These are phyloP conservation scores for Jimgerdemannia flammicorona DNA, from an alignment of 192 early-diverging fungal genomes.

Conservation along the genomic window DNA sequence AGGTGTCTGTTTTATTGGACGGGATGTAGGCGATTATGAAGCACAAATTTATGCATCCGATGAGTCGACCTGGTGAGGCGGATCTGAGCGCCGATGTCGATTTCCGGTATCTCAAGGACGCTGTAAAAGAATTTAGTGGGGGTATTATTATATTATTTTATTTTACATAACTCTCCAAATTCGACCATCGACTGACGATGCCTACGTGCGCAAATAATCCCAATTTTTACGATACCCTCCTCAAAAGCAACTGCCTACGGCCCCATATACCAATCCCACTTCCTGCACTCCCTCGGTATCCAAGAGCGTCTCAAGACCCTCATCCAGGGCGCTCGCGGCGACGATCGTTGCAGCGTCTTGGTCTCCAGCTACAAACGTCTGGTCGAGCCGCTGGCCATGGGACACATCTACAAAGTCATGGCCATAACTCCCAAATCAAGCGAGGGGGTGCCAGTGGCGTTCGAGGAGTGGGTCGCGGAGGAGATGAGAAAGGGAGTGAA, in stretches of 20 bases:
- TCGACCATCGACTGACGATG: no score
- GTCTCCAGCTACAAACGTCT: constrained; percentile 71
- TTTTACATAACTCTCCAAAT: no score
- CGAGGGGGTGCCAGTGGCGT: neutral
- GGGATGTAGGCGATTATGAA: constrained; percentile 66
- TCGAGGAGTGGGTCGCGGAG: neutral
- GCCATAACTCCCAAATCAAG: constrained; percentile 44
- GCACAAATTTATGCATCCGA: constrained; percentile 75
- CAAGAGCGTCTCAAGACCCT: constrained; percentile 66
- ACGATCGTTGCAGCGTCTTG: constrained; percentile 52
- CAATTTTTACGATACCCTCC: neutral
- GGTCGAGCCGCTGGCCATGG: constrained; percentile 77
- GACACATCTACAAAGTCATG: constrained; percentile 81
- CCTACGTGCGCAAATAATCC: no score
- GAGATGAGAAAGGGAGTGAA: neutral
- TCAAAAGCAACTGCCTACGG: constrained; percentile 47
- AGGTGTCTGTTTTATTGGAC: neutral
- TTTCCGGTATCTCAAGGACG: constrained; percentile 70
- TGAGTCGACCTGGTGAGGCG: constrained; percentile 76
- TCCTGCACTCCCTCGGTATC: constrained; percentile 82
- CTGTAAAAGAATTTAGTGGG: constrained; percentile 23
- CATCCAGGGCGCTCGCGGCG: constrained; percentile 48
- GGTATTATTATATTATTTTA: constrained; percentile 7
- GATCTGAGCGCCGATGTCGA: constrained; percentile 95
- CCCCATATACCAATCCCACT: constrained; percentile 74